Conservation (phyloP, 768 basidiomycete species). For the Solioccasus polychromus region DNA sequence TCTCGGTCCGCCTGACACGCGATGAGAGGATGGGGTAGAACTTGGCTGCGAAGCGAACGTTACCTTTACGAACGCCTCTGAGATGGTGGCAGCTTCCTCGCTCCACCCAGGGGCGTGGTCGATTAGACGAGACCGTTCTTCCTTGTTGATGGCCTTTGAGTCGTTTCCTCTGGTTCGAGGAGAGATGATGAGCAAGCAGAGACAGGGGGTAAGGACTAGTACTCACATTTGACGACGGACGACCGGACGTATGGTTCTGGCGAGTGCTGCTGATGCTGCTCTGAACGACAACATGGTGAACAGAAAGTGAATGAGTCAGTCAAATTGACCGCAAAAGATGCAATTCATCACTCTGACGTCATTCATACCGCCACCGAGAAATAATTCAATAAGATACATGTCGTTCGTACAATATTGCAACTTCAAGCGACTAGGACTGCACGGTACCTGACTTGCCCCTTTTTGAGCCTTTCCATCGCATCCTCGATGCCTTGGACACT, state of each 20-base stretch:
- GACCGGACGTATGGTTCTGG: neutral
- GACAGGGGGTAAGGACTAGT: neutral
- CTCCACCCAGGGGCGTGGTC: constrained; percentile 70
- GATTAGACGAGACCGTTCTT: no score
- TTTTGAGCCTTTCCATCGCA: constrained; percentile 24
- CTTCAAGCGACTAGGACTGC: constrained; percentile 25
- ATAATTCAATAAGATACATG: neutral
- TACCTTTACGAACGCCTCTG: constrained; percentile 68
- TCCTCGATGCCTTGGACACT: constrained; percentile 28
- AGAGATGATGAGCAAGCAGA: constrained; percentile 3
- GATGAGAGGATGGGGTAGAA: neutral
- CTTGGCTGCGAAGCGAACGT: neutral
- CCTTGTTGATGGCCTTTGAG: constrained; percentile 50
- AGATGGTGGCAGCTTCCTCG: constrained; percentile 57
- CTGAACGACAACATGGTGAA: constrained; percentile 15
- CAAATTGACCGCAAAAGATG: neutral
- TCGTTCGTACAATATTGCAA: no score
- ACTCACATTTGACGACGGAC: constrained; percentile 8
- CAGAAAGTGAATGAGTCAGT: neutral
- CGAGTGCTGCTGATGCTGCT: constrained; percentile 2
- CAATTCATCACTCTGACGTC: constrained; percentile 12
- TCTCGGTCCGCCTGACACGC: constrained; percentile 25
- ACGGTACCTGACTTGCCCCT: constrained; percentile 31
- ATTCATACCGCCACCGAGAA: no score
- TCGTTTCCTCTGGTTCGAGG: constrained; percentile 44